Evolutionary conservation across 225 moss, liverwort and hornwort genomes (phyloP).

Genomic region (Climacium dendroides): DNA sequence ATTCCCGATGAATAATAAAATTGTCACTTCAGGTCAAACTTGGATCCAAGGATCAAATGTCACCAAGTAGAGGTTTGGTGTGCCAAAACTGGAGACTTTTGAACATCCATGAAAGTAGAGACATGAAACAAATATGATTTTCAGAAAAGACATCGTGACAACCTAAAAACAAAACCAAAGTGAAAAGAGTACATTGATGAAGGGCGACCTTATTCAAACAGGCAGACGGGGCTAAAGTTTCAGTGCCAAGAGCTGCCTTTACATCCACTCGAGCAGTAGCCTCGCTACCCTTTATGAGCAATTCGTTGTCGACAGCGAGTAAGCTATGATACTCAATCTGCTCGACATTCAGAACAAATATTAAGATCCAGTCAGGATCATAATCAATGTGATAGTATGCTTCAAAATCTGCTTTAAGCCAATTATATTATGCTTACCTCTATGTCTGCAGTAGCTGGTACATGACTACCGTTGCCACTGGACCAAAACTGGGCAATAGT

Average conservation of each 20-base stretch:
- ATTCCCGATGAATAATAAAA: background rate
- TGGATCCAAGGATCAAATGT: background rate
- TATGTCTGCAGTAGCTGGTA: slow-evolving; percentile 56
- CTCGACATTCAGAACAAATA: background rate
- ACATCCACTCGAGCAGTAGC: slow-evolving; percentile 68
- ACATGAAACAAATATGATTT: background rate
- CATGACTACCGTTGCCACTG: slow-evolving; percentile 86
- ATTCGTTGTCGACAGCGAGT: slow-evolving; percentile 46
- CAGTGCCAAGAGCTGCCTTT: slow-evolving; percentile 68
- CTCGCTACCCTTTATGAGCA: slow-evolving; percentile 73
- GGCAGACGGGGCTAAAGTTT: slow-evolving; percentile 69
- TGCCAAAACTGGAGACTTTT: background rate
- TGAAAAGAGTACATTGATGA: background rate
- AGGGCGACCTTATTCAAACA: slow-evolving; percentile 51
- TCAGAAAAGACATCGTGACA: background rate
- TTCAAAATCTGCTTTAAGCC: background rate
- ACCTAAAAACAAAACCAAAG: background rate
- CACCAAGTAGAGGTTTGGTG: background rate
- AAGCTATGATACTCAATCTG: slow-evolving; percentile 96
- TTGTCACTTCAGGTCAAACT: background rate
- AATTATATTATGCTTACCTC: slow-evolving; percentile 26
- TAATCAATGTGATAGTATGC: background rate
- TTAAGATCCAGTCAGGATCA: background rate
- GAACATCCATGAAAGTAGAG: background rate
- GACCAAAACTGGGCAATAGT: slow-evolving; percentile 96